Base-by-base conservation (phyloP, 257 asterid genomes). In the Salvia hispanica region DNA sequence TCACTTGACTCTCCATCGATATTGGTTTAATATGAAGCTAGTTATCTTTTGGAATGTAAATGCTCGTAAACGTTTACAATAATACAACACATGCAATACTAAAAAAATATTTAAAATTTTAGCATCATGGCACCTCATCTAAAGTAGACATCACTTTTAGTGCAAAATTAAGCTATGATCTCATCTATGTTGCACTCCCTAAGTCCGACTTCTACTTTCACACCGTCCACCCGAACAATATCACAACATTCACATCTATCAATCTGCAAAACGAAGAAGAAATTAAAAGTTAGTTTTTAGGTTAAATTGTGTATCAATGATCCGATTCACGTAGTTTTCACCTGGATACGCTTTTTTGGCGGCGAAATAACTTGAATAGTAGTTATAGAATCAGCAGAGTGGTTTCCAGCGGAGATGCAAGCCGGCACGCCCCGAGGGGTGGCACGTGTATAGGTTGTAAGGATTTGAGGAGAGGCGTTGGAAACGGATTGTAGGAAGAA, bases 191-290 rank as follows among this genome's bases (percentile, higher is more conserved):
- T 34, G 68, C 94, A 86, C 66, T 80, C 85, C 66, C 90, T 80
- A 37, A 78, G 75, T 63, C 64, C 84, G 8, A 86, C 51, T 11
- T 59, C 72, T 2, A 79, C 85, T 28, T 73, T 72, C 28, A 31
- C 46, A 8, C 62, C 76, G 0, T 52, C 46, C 56, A 72, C 66
- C 4, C 70, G 47, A 14, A 70, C 40, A 40, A 82, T 39, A 56
- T 87, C 88, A 57, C 95, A 87, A 3, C 89, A 87, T 63, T 87
- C 92, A 5, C 85, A 54, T 69, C 89, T 69, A 64, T 81, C 85
- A 16, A 65, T 62, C 95, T 84, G 79, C 1, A 46, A 12, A 25
- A 25, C 31, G 15, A 31, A 76, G 25, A 4, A 34, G 6, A 34
- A 34, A 34, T 34, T 5, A 64, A 58, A 14, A 13, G 50, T 25